These are phyloP conservation scores for Oryza glumipatula DNA, from an alignment of 176 grass and related monocot genomes.

Conservation along the genomic window DNA sequence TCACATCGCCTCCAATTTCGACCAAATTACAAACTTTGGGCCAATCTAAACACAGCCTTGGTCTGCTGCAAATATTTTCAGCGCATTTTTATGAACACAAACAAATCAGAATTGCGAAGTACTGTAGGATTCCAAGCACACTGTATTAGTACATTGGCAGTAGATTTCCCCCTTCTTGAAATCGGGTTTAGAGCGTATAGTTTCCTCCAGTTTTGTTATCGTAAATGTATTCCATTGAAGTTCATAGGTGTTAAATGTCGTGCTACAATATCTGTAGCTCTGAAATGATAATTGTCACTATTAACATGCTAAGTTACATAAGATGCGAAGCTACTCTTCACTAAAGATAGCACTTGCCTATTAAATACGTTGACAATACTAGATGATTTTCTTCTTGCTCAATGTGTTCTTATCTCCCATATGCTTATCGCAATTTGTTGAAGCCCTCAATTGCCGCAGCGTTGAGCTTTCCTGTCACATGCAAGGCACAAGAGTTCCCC, in stretches of 20 bases:
- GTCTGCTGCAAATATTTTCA: too few species aligned
- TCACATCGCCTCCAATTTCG: too few species aligned
- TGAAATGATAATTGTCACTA: not conserved
- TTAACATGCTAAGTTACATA: not conserved
- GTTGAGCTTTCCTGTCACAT: not conserved
- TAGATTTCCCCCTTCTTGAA: not conserved
- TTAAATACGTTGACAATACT: not conserved
- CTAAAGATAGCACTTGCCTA: not conserved
- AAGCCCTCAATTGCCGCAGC: not conserved
- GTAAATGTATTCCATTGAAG: not conserved
- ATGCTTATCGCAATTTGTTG: not conserved
- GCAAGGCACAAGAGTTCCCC: not conserved
- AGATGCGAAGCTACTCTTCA: constrained; percentile 10
- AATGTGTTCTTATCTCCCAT: not conserved
- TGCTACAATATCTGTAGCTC: not conserved
- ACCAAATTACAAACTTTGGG: too few species aligned
- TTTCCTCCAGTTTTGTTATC: not conserved
- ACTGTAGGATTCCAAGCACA: too few species aligned
- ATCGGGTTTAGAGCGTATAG: too few species aligned
- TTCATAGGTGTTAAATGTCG: not conserved
- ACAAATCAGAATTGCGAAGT: too few species aligned
- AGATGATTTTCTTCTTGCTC: not conserved
- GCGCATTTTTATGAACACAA: too few species aligned
- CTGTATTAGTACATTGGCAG: too few species aligned
- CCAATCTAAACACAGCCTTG: too few species aligned